phyloP scores from a whole-genome alignment of 495 filamentous ascomycete genomes.

The Penicillium canescens region DNA sequence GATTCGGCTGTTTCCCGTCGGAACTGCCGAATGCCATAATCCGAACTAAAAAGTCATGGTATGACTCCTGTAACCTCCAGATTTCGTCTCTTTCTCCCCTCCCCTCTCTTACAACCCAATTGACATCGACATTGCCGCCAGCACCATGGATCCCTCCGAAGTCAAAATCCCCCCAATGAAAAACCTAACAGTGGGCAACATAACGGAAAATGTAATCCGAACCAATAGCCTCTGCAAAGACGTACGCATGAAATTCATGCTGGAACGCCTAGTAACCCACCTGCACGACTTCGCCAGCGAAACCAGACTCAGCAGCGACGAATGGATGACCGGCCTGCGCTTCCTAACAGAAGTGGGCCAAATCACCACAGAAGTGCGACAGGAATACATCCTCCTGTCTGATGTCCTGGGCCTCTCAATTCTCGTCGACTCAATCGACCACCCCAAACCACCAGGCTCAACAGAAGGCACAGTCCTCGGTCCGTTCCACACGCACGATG shows the following conservation, averaged over 20 bases:
- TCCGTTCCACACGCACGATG: slow-evolving; percentile 93
- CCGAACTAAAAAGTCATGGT: neutral
- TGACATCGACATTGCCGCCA: slow-evolving; percentile 2
- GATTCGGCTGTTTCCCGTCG: neutral
- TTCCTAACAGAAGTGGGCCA: slow-evolving; percentile 76
- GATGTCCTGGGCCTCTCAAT: slow-evolving; percentile 88
- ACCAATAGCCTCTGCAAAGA: slow-evolving; percentile 73
- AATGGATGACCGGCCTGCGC: slow-evolving; percentile 74
- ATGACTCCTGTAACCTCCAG: neutral
- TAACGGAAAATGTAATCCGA: slow-evolving; percentile 72
- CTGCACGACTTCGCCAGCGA: slow-evolving; percentile 83
- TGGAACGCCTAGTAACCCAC: slow-evolving; percentile 73
- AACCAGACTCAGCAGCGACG: slow-evolving; percentile 71
- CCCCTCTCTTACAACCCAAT: slow-evolving; percentile 3
- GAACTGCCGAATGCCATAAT: neutral
- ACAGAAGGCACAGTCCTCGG: slow-evolving; percentile 91
- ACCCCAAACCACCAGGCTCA: slow-evolving; percentile 72
- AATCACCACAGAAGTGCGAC: slow-evolving; percentile 69
- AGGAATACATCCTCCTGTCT: slow-evolving; percentile 94
- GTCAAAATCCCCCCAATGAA: slow-evolving; percentile 61
- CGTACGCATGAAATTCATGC: slow-evolving; percentile 68
- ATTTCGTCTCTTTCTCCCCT: neutral
- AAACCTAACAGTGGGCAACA: slow-evolving; percentile 78
- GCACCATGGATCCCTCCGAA: slow-evolving; percentile 52
- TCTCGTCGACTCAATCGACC: slow-evolving; percentile 87